Evolutionary conservation across 2,329 filamentous ascomycete genomes (phyloP).

Genomic region (Orbilia blumenaviensis): DNA sequence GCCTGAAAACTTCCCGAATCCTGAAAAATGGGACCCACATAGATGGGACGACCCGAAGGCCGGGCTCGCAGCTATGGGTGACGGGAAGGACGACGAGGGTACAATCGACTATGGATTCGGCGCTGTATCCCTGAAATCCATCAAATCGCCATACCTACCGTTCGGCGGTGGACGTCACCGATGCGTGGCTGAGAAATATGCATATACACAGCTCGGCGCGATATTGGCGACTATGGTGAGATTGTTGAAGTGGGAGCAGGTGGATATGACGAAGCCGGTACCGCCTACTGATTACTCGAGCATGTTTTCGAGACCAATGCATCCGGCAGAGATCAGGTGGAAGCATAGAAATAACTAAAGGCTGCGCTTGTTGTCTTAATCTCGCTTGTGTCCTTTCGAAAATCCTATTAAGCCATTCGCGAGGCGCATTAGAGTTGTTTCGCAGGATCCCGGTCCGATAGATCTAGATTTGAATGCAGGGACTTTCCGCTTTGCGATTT

Average conservation of each 20-base stretch:
- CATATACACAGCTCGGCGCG: constrained; percentile 88
- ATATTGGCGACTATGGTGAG: constrained; percentile 81
- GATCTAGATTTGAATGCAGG: too few species aligned
- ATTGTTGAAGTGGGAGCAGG: constrained; percentile 79
- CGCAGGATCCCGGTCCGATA: too few species aligned
- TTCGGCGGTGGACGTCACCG: constrained; percentile 93
- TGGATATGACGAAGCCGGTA: constrained; percentile 74
- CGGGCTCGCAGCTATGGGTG: constrained; percentile 62
- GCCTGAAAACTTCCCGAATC: constrained; percentile 80
- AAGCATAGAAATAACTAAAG: constrained; percentile 10
- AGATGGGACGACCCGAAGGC: constrained; percentile 78
- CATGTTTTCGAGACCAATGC: constrained; percentile 77
- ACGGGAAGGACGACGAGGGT: constrained; percentile 69
- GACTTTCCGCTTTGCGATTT: too few species aligned
- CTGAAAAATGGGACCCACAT: constrained; percentile 85
- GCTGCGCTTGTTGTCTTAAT: too few species aligned
- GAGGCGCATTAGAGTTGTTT: too few species aligned
- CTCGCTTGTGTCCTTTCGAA: too few species aligned
- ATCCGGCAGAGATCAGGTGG: constrained; percentile 77
- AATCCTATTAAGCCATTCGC: too few species aligned
- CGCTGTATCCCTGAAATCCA: constrained; percentile 85
- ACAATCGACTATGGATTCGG: constrained; percentile 95
- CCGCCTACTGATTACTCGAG: constrained; percentile 75
- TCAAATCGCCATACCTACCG: constrained; percentile 84
- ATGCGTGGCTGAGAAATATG: constrained; percentile 97